These are phyloP conservation scores for Xerocomellus chrysenteron DNA, from an alignment of 768 basidiomycete species.

Conservation along the genomic window DNA sequence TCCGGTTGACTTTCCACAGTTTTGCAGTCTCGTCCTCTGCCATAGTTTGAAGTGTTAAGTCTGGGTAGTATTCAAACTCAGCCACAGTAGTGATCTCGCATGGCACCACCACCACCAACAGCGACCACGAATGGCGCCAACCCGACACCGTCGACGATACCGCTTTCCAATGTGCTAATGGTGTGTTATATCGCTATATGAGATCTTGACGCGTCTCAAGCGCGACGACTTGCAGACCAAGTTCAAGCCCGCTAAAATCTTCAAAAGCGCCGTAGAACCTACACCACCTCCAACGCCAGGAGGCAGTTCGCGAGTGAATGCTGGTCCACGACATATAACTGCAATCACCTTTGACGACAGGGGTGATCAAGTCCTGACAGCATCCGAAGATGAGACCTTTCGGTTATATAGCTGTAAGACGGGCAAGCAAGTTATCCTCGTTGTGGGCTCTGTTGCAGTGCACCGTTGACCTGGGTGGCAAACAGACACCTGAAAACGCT, in stretches of 20 bases:
- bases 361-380: constrained; percentile 84
- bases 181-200: constrained; percentile 31
- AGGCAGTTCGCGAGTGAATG: constrained; percentile 32
- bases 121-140: constrained; percentile 35
- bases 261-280: constrained; percentile 73
- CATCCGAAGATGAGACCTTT: constrained; percentile 91
- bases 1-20: constrained; percentile 94
- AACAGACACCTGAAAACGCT: constrained; percentile 71
- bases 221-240: constrained; percentile 47
- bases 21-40: constrained; percentile 81
- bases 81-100: constrained; percentile 34
- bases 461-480: constrained; percentile 28
- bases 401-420: constrained; percentile 83
- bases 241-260: constrained; percentile 88
- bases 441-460: constrained; percentile 12
- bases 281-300: constrained; percentile 48
- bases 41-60: constrained; percentile 44
- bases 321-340: constrained; percentile 74
- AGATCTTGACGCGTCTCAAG: neutral
- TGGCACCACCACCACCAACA: constrained; percentile 43
- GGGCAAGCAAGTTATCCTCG: constrained; percentile 79
- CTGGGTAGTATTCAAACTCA: constrained; percentile 53
- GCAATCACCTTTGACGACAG: constrained; percentile 89
- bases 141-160: constrained; percentile 35
- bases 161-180: constrained; percentile 51